These are phyloP conservation scores for Beauveria pseudobassiana DNA, from an alignment of 2,329 filamentous ascomycete species.

Conservation along the genomic window DNA sequence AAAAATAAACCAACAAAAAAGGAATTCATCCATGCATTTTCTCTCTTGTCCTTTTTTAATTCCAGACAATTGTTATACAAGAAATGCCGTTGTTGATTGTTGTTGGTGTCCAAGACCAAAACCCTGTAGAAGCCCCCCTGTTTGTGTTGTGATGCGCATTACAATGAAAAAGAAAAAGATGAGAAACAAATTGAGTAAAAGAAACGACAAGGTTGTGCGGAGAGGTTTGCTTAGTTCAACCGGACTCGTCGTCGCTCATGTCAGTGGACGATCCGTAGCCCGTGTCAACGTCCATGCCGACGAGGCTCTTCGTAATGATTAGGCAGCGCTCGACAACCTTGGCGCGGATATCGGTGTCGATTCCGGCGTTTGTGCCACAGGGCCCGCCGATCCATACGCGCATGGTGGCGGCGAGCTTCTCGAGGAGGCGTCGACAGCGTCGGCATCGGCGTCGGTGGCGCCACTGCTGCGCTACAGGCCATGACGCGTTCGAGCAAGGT, in stretches of 20 bases:
- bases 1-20: background rate
- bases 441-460: slow-evolving; percentile 28
- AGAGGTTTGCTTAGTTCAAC: background rate
- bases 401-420: slow-evolving; percentile 49
- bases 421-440: slow-evolving; percentile 40
- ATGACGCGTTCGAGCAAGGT: slow-evolving; percentile 49
- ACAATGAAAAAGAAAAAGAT: background rate
- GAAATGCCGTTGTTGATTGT: background rate
- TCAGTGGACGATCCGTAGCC: slow-evolving; percentile 54
- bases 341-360: slow-evolving; percentile 44
- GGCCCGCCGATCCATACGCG: slow-evolving; percentile 54
- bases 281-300: slow-evolving; percentile 53
- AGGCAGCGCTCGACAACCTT: slow-evolving; percentile 50
- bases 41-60: background rate
- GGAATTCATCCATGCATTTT: background rate
- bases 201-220: background rate
- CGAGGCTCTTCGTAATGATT: slow-evolving; percentile 45
- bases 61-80: slow-evolving; percentile 1
- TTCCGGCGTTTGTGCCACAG: slow-evolving; percentile 41
- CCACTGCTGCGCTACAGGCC: slow-evolving; percentile 29
- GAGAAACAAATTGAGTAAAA: background rate
- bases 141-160: background rate
- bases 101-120: no score
- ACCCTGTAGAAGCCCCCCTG: background rate
- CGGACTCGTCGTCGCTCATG: slow-evolving; percentile 26